Base-by-base conservation (phyloP, 768 basidiomycete species). In the Pilatotrama ljubarskyi region DNA sequence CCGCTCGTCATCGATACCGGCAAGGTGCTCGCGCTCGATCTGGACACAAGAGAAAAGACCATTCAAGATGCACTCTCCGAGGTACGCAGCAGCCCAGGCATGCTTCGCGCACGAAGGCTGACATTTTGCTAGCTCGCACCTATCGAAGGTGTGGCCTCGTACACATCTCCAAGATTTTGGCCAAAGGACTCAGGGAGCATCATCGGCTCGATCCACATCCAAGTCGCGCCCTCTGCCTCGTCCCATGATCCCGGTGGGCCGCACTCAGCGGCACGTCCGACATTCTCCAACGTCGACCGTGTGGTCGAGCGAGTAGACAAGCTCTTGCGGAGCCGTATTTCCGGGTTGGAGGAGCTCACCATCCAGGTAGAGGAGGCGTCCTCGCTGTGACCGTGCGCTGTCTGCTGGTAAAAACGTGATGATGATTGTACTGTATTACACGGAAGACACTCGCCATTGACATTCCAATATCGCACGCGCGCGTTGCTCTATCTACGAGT, bases 1-100 rank as follows among this genome's bases (percentile, higher is more conserved):
- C 97, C 97, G 11, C 85, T 99, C 40, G 94, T 99, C 20, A 82
- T 96, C 64, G 97, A 98, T 72, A 93, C 92, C 0, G 97, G 93
- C 1, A 87, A 84, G 65, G 85, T 98, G 10, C 82, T 99, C 42
- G 85, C 88, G 57, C 76, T 99, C 42, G 97, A 98, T 69, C 77
- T 98, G 24, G 88, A 85, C n/a, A 80, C 83, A 51, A 79, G 81
- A 24, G 82, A 84, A 50, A 69, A 68, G 10, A 75, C 69, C 41
- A 86, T 92, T 51, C 77, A 83, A 51, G 70, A 75, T 43, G 87
- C 87, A 17, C 76, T 92, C 26, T 73, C 75, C 24, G 86, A 91
- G 79, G 91, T 90, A 67, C 42, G 82, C 70, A 5, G 22, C 18
- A 7, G 4, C 10, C 29, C 29, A 32, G 29, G 10, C 29, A 32